These are phyloP conservation scores for Globisporangium cylindrosporum DNA, from an alignment of 352 stramenopile genomes.

Conservation along the genomic window DNA sequence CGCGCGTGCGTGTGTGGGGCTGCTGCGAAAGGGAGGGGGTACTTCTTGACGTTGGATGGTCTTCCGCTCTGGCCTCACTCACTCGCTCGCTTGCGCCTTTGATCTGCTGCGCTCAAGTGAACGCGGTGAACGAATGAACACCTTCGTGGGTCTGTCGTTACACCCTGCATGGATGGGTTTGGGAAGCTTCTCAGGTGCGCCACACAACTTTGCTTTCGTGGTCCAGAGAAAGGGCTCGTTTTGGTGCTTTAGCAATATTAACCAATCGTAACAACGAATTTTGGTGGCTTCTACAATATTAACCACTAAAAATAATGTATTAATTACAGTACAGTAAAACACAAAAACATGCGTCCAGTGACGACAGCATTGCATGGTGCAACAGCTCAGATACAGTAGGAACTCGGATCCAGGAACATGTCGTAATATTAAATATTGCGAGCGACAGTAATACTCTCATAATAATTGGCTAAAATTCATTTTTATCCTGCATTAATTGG, in stretches of 20 bases:
- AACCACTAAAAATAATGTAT: neutral
- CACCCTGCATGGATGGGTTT: neutral
- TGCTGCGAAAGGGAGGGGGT: neutral
- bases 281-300: conserved; percentile 2
- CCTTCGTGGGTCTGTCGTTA: neutral
- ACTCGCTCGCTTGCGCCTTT: neutral
- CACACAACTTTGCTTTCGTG: conserved; percentile 3
- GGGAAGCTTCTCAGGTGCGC: conserved; percentile 4
- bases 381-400: neutral
- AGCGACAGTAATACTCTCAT: neutral
- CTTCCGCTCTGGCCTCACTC: neutral
- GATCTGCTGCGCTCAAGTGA: neutral
- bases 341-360: neutral
- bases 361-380: neutral
- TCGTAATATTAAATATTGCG: neutral
- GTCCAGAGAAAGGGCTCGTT: neutral
- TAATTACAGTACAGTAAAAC: neutral
- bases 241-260: conserved; percentile 6
- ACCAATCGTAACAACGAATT: neutral
- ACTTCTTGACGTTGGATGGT: neutral
- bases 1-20: neutral
- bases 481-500: neutral
- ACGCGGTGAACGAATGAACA: neutral
- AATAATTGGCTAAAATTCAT: neutral
- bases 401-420: neutral